Conservation (phyloP, 1,284 basidiomycete species). For the Baeospora myosura region DNA sequence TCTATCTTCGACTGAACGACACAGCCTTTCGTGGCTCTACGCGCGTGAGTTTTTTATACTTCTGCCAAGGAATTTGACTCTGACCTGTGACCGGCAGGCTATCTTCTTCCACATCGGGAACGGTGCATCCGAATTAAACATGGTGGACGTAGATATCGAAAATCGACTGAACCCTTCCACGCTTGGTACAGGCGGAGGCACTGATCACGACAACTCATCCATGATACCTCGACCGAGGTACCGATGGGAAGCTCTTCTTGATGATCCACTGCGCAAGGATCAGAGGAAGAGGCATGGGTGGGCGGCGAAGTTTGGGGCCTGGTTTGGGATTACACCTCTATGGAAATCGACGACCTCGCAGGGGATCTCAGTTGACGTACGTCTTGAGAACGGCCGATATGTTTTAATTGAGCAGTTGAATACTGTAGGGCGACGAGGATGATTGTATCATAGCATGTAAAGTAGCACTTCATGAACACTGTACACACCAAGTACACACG, state of each 20-base stretch:
- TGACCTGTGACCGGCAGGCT: slow-evolving; percentile 31
- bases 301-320: slow-evolving; percentile 51
- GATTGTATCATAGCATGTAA: too few relatives aligned
- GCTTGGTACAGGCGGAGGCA: slow-evolving; percentile 64
- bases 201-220: slow-evolving; percentile 57
- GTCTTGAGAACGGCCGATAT: slow-evolving; percentile 49
- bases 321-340: slow-evolving; percentile 59
- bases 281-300: slow-evolving; percentile 31
- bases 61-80: too few relatives aligned
- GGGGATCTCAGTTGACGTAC: slow-evolving; percentile 54
- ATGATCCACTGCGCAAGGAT: slow-evolving; percentile 40
- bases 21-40: slow-evolving; percentile 54
- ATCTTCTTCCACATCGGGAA: slow-evolving; percentile 57
- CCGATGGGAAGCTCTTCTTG: slow-evolving; percentile 67
- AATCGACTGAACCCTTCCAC: slow-evolving; percentile 45
- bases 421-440: too few relatives aligned
- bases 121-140: slow-evolving; percentile 43
- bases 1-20: slow-evolving; percentile 71
- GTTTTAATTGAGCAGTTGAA: slow-evolving; percentile 32
- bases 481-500: too few relatives aligned
- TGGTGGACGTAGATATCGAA: slow-evolving; percentile 52
- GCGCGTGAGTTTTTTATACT: slow-evolving; percentile 29
- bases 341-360: slow-evolving; percentile 45
- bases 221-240: slow-evolving; percentile 57
- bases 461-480: too few relatives aligned